These are phyloP conservation scores for Euphorbia corollata DNA, from an alignment of 441 rosid species.

Conservation along the genomic window DNA sequence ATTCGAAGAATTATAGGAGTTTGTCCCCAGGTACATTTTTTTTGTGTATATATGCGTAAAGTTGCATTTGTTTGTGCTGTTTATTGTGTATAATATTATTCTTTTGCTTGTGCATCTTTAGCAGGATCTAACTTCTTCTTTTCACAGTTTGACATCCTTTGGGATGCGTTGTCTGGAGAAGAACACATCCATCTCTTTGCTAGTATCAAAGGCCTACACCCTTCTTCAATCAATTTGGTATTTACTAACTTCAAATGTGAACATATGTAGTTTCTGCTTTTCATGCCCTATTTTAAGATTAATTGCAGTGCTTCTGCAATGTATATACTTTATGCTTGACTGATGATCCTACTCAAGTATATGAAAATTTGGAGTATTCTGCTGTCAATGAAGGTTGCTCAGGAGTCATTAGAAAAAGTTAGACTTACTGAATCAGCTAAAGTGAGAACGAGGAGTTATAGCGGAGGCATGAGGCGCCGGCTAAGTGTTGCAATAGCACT, in stretches of 20 bases:
- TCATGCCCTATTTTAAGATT: not conserved
- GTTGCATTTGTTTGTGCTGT: not conserved
- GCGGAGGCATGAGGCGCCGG: constrained; percentile 96
- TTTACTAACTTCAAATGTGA: constrained; percentile 16
- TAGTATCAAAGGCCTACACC: constrained; percentile 71
- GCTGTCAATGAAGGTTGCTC: constrained; percentile 39
- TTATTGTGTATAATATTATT: not conserved
- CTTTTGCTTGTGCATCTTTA: not conserved
- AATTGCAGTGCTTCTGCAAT: not conserved
- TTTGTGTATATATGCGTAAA: not conserved
- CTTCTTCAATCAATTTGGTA: constrained; percentile 54
- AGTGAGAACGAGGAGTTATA: constrained; percentile 81
- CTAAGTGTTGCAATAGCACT: constrained; percentile 89
- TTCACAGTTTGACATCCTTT: constrained; percentile 79
- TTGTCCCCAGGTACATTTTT: constrained; percentile 73
- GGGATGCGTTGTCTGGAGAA: constrained; percentile 80
- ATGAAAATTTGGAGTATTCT: not conserved
- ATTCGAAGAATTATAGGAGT: constrained; percentile 76
- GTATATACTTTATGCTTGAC: not conserved
- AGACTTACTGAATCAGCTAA: constrained; percentile 55
- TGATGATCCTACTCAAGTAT: constrained; percentile 5
- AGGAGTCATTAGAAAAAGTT: constrained; percentile 65
- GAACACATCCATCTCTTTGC: constrained; percentile 88
- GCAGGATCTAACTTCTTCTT: constrained; percentile 16
- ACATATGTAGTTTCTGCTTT: not conserved